These are phyloP conservation scores for Arachis monticola DNA, from an alignment of 331 rosid species.

Conservation along the genomic window DNA sequence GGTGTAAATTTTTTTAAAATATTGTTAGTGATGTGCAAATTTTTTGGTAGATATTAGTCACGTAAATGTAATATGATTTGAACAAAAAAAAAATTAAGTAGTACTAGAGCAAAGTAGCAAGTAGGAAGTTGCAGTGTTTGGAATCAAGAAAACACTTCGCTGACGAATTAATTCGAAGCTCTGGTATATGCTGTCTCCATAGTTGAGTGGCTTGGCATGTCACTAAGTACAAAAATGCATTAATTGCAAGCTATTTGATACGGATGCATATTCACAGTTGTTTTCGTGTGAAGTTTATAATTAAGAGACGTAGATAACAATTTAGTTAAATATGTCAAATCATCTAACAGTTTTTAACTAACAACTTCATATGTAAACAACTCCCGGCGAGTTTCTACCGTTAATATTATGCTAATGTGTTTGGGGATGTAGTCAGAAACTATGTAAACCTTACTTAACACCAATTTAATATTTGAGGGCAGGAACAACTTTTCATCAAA, in stretches of 20 bases:
- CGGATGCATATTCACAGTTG: too few species aligned
- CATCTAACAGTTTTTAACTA: too few species aligned
- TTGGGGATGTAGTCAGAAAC: background rate
- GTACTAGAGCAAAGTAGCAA: background rate
- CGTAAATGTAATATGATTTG: too few species aligned
- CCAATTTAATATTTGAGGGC: background rate
- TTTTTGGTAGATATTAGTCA: too few species aligned
- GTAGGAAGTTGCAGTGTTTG: background rate
- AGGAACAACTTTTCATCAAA: too few species aligned
- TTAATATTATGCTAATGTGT: background rate
- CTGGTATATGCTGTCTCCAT: background rate
- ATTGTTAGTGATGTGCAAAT: too few species aligned
- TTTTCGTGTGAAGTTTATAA: too few species aligned
- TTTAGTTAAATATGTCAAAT: too few species aligned
- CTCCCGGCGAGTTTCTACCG: too few species aligned
- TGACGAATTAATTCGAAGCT: background rate
- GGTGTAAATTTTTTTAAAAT: too few species aligned
- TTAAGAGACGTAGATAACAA: too few species aligned
- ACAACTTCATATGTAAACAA: too few species aligned
- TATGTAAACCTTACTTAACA: background rate
- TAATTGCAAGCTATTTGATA: background rate
- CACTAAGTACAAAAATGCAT: background rate
- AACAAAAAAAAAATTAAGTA: background rate
- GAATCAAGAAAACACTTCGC: background rate
- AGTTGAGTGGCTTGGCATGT: background rate